phyloP scores from a whole-genome alignment of 2,329 filamentous ascomycete genomes.

The Diplodia sapinea region DNA sequence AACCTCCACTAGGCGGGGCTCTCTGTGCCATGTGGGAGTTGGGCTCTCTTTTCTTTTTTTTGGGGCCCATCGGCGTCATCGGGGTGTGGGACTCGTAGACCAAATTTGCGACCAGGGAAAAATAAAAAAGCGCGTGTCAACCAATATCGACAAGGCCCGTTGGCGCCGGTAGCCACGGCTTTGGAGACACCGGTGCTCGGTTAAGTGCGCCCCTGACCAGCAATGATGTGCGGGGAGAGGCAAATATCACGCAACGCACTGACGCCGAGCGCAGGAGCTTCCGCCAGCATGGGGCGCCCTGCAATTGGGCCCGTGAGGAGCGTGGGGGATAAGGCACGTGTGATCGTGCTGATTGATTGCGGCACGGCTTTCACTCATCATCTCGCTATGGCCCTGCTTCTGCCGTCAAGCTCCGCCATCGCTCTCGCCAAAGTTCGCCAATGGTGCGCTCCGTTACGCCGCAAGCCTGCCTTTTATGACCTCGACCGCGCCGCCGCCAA shows the following conservation, averaged over 20 bases:
- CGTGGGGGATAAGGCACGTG: constrained; percentile 28
- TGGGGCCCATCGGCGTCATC: neutral
- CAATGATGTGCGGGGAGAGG: constrained; percentile 28
- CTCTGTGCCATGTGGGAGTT: constrained; percentile 4
- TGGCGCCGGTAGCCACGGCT: constrained; percentile 3
- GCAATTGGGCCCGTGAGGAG: neutral
- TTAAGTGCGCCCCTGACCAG: constrained; percentile 25
- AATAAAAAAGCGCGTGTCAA: neutral
- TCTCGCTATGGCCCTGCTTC: neutral
- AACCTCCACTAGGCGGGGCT: constrained; percentile 5
- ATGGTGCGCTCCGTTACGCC: constrained; percentile 32
- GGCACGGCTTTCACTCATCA: constrained; percentile 18
- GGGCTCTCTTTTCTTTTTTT: neutral
- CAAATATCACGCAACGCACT: constrained; percentile 28
- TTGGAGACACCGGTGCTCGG: constrained; percentile 24
- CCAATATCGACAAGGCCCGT: constrained; percentile 23
- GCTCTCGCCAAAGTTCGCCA: neutral
- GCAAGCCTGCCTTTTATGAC: constrained; percentile 49
- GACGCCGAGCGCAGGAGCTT: constrained; percentile 4
- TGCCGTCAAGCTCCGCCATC: neutral
- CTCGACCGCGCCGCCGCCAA: constrained; percentile 52
- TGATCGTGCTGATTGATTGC: constrained; percentile 6
- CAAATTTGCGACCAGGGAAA: neutral
- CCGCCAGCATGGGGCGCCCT: constrained; percentile 14
- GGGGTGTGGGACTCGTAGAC: neutral